Conservation (phyloP, 2,329 filamentous ascomycete species). For the Annulohypoxylon truncatum region DNA sequence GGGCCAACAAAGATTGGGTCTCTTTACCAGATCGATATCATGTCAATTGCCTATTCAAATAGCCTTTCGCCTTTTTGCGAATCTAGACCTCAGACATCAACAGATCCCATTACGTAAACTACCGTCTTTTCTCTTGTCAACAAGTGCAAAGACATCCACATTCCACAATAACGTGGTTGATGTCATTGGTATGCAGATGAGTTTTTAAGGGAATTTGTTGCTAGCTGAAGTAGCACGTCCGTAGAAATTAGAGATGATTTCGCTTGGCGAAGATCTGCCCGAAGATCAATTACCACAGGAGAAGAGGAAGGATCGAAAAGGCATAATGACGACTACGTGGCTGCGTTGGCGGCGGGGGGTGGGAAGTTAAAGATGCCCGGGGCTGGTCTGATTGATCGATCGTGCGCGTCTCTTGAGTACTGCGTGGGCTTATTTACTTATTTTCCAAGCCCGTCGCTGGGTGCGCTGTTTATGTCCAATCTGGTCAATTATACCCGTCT, state of each 20-base stretch:
- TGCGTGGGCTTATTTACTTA: slow-evolving; percentile 9
- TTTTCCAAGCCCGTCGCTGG: slow-evolving; percentile 3
- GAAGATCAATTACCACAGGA: slow-evolving; percentile 25
- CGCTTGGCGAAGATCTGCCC: slow-evolving; percentile 32
- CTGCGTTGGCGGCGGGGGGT: not conserved
- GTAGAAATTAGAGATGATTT: slow-evolving; percentile 28
- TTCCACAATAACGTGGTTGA: slow-evolving; percentile 14
- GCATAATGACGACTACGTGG: slow-evolving; percentile 30
- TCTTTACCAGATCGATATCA: not conserved
- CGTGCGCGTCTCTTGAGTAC: slow-evolving; percentile 12
- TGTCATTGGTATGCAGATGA: slow-evolving; percentile 23
- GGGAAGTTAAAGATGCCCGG: not conserved
- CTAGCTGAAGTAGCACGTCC: slow-evolving; percentile 6
- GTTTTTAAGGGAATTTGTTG: slow-evolving; percentile 16
- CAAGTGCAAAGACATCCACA: slow-evolving; percentile 1
- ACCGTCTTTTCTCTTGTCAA: not conserved
- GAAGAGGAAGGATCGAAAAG: slow-evolving; percentile 19
- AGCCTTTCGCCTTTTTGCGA: not conserved
- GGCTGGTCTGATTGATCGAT: slow-evolving; percentile 27
- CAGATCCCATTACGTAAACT: not conserved
- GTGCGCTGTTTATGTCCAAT: slow-evolving; percentile 6
- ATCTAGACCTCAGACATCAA: not conserved
- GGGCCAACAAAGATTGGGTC: not conserved
- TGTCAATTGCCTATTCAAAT: slow-evolving; percentile 7
- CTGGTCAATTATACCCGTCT: not conserved